A percentile compares a stretch with the other conserved stretches of the same genome.
Conservation (phyloP, 805 yeast species). For the Barnettozyma wickerhamii region DNA sequence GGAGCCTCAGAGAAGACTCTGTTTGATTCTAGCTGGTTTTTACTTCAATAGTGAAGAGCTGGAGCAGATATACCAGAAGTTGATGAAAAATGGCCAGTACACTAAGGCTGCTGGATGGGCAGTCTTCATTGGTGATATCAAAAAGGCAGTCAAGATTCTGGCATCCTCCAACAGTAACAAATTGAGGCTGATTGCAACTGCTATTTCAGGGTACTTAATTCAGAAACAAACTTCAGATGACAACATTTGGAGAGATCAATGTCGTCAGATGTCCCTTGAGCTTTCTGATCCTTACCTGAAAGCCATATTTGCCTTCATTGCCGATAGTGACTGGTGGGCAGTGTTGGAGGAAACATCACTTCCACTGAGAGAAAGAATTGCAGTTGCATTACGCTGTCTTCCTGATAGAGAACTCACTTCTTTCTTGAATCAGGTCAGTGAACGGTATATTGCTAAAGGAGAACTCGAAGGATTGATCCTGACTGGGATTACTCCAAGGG, state of each 20-base stretch:
- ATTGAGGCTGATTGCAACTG: conserved; percentile 80
- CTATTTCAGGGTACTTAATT: conserved; percentile 85
- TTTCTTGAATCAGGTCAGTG: conserved; percentile 67
- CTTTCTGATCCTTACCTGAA: conserved; percentile 84
- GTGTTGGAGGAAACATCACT: conserved; percentile 85
- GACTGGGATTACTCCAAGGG: conserved; percentile 88
- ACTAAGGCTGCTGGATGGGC: conserved; percentile 99
- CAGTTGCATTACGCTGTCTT: conserved; percentile 83
- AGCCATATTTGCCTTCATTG: conserved; percentile 88
- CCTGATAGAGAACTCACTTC: conserved; percentile 73
- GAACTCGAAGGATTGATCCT: conserved; percentile 87
- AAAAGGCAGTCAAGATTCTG: conserved; percentile 74
- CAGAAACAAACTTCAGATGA: conserved; percentile 43
- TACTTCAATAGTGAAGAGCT: conserved; percentile 72
- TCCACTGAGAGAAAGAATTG: conserved; percentile 83
- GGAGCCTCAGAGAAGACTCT: conserved; percentile 67
- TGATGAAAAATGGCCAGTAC: conserved; percentile 54
- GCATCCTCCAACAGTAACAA: conserved; percentile 68
- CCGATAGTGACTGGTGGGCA: conserved; percentile 96
- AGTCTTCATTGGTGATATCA: conserved; percentile 85
- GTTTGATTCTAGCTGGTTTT: conserved; percentile 88
- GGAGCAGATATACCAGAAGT: conserved; percentile 57
- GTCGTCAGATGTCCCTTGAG: conserved; percentile 83
- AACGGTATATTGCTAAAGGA: conserved; percentile 68
- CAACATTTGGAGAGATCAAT: conserved; percentile 85